A percentile compares a stretch with the other conserved stretches of the same genome.
phyloP scores from a whole-genome alignment of 176 grass and related monocot genomes.

The Juncus inflexus region DNA sequence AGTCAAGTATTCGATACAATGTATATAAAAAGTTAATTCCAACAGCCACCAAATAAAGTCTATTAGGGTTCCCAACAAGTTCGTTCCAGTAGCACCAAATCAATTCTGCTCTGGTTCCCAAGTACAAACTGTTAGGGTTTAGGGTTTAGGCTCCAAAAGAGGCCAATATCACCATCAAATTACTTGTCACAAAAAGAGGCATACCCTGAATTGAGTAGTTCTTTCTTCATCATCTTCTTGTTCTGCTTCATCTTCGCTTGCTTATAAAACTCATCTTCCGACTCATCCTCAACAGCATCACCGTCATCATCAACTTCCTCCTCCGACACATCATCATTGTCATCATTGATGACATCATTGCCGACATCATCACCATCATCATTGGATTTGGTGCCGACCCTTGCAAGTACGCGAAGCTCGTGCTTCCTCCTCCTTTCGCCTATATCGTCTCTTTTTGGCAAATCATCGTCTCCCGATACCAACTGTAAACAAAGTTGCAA shows the following conservation, averaged over 20 bases:
- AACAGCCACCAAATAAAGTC: too few species aligned
- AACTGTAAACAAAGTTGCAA: slow-evolving; percentile 34
- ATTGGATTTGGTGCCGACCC: slow-evolving; percentile 39
- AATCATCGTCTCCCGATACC: slow-evolving; percentile 83
- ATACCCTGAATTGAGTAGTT: slow-evolving; percentile 47
- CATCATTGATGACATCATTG: slow-evolving; percentile 22
- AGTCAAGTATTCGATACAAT: background rate
- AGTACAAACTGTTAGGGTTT: too few species aligned
- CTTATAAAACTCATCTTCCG: slow-evolving; percentile 79
- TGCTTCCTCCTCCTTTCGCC: slow-evolving; percentile 83
- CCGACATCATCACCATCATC: slow-evolving; percentile 42
- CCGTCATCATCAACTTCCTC: slow-evolving; percentile 25
- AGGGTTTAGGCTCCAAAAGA: too few species aligned
- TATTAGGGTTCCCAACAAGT: too few species aligned
- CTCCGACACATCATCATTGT: slow-evolving; percentile 27
- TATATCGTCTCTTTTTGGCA: slow-evolving; percentile 90
- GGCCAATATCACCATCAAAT: background rate
- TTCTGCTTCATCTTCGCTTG: slow-evolving; percentile 57
- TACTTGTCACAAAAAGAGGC: background rate
- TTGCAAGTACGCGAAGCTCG: slow-evolving; percentile 77
- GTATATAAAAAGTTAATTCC: too few species aligned
- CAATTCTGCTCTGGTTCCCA: too few species aligned
- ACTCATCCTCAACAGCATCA: slow-evolving; percentile 31
- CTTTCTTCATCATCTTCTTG: slow-evolving; percentile 48
- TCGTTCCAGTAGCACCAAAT: too few species aligned